Conservation (phyloP, 306 rosid species). For the Vicia sativa region DNA sequence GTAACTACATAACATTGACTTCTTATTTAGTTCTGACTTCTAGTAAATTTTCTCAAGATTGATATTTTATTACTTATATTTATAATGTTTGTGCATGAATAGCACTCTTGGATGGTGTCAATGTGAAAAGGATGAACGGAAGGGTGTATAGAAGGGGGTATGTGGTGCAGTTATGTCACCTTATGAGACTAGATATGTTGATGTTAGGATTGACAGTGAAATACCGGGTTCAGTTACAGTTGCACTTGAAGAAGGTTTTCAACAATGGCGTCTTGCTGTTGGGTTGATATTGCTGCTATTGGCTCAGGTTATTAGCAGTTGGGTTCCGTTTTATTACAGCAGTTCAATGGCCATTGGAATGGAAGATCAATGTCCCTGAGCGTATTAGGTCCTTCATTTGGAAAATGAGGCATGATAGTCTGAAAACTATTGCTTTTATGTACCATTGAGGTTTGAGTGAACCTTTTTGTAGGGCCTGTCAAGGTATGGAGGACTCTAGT, state of each 20-base stretch:
- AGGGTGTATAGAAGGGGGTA: conserved; percentile 54
- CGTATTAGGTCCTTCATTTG: no score
- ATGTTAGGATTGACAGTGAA: conserved; percentile 58
- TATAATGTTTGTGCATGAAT: conserved; percentile 53
- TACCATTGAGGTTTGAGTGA: no score
- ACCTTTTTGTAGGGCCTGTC: no score
- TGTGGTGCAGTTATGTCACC: conserved; percentile 77
- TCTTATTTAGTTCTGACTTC: background rate
- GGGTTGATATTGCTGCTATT: conserved; percentile 59
- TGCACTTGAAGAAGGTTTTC: conserved; percentile 79
- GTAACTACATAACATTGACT: conserved; percentile 43
- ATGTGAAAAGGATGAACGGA: conserved; percentile 68
- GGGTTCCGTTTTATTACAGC: conserved; percentile 87
- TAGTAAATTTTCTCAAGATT: conserved; percentile 15
- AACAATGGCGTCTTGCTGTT: conserved; percentile 70
- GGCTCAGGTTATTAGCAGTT: conserved; percentile 71
- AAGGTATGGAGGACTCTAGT: no score
- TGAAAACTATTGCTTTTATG: no score
- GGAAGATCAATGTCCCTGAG: no score
- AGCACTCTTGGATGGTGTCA: conserved; percentile 70
- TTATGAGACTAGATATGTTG: conserved; percentile 64
- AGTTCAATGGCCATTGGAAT: conserved; percentile 79
- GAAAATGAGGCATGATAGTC: no score
- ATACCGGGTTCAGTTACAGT: conserved; percentile 53
- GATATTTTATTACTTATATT: conserved; percentile 5